phyloP scores from a whole-genome alignment of 1,284 basidiomycete genomes.

The Heliocybe sulcata region DNA sequence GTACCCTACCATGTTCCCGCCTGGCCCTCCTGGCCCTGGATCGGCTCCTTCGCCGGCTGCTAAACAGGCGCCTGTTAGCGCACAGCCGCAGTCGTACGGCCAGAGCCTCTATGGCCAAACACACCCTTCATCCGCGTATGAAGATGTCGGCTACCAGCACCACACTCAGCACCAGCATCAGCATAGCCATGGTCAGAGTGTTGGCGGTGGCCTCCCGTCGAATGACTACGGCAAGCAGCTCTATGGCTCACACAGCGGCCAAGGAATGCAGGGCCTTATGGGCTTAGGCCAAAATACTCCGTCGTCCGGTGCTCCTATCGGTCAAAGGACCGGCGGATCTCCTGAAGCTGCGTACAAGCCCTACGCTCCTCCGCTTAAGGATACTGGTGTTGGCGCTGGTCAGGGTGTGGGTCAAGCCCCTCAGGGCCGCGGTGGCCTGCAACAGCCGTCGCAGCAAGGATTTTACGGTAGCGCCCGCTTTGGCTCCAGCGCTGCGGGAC shows the following conservation, averaged over 20 bases:
- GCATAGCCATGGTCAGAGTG: slow-evolving; percentile 38
- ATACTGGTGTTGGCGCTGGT: slow-evolving; percentile 50
- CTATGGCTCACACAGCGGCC: slow-evolving; percentile 42
- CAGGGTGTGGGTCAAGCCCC: slow-evolving; percentile 38
- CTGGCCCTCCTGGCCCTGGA: slow-evolving; percentile 56
- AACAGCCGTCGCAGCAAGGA: slow-evolving; percentile 40
- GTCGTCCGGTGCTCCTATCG: slow-evolving; percentile 36
- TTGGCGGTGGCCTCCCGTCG: slow-evolving; percentile 38
- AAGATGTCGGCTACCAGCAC: slow-evolving; percentile 58
- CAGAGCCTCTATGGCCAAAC: slow-evolving; percentile 59
- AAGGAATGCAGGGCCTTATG: slow-evolving; percentile 66
- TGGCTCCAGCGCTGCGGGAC: slow-evolving; percentile 36
- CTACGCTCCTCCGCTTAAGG: slow-evolving; percentile 28
- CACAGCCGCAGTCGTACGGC: slow-evolving; percentile 55
- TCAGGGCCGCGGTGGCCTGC: slow-evolving; percentile 36
- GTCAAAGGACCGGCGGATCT: slow-evolving; percentile 42
- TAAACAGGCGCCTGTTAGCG: slow-evolving; percentile 52
- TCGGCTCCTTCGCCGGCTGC: slow-evolving; percentile 53
- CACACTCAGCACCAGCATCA: slow-evolving; percentile 44
- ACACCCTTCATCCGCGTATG: slow-evolving; percentile 48
- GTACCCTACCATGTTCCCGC: slow-evolving; percentile 67
- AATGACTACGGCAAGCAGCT: slow-evolving; percentile 61
- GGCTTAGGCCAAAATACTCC: slow-evolving; percentile 46
- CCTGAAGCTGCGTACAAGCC: slow-evolving; percentile 71
- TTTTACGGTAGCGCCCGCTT: slow-evolving; percentile 63